Percentiles rank a stretch among this genome's conserved stretches.
phyloP scores from a whole-genome alignment of 768 basidiomycete genomes.

The Sarcomyxa edulis region DNA sequence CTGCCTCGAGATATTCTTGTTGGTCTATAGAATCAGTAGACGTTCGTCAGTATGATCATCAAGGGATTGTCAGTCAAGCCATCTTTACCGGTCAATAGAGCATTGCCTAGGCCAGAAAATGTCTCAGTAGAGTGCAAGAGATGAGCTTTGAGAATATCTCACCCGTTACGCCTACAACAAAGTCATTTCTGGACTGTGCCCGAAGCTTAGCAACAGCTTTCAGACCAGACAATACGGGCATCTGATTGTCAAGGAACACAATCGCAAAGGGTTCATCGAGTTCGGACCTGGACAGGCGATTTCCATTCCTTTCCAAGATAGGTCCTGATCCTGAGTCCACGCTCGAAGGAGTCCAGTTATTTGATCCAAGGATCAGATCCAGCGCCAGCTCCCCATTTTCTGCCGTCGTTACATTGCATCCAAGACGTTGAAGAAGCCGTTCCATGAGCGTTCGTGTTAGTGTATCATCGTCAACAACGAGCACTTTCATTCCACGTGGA shows the following conservation, averaged over 20 bases:
- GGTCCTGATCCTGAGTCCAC: conserved; percentile 30
- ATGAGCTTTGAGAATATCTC: conserved; percentile 8
- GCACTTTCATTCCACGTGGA: conserved; percentile 53
- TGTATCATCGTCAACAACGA: conserved; percentile 82
- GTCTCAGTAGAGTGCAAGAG: conserved; percentile 1
- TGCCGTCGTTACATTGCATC: conserved; percentile 76
- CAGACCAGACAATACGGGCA: conserved; percentile 77
- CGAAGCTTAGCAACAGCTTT: conserved; percentile 62
- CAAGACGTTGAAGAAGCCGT: conserved; percentile 70
- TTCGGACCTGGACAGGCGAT: conserved; percentile 8
- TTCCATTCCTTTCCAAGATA: conserved; percentile 27
- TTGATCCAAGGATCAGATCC: conserved; percentile 56
- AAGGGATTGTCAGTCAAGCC: too few species aligned
- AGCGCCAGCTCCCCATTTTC: conserved; percentile 81
- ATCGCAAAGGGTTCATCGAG: conserved; percentile 35
- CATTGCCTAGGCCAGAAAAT: conserved; percentile 25
- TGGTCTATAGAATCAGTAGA: conserved; percentile 55
- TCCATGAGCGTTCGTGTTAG: conserved; percentile 80
- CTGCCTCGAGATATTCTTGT: conserved; percentile 69
- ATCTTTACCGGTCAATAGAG: conserved; percentile 46
- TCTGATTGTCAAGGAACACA: conserved; percentile 68
- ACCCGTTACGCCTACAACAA: conserved; percentile 80
- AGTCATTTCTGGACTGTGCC: conserved; percentile 59
- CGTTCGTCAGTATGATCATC: too few species aligned
- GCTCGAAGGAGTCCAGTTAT: conserved; percentile 31